Evolutionary conservation across 2,329 filamentous ascomycete genomes (phyloP).

Genomic region (Claviceps quebecensis): DNA sequence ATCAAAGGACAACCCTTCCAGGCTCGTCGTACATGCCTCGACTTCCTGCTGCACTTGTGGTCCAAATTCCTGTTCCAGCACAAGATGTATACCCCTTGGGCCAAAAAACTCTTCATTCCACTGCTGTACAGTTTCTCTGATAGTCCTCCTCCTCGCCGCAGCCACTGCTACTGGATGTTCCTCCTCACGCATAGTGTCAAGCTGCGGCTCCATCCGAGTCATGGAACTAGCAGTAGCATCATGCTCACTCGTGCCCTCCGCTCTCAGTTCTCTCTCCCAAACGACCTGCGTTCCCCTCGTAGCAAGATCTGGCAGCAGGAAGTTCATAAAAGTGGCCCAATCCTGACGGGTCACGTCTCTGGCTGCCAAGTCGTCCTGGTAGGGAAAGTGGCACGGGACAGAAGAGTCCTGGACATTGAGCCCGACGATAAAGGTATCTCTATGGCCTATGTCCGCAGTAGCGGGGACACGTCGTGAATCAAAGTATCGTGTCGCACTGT

Average conservation of each 20-base stretch:
- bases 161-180: constrained; percentile 5
- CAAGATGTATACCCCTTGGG: constrained; percentile 33
- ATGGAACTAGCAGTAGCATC: constrained; percentile 8
- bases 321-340: constrained; percentile 46
- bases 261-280: constrained; percentile 33
- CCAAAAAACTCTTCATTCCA: constrained; percentile 46
- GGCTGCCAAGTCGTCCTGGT: constrained; percentile 20
- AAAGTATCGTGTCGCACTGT: constrained; percentile 26
- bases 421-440: constrained; percentile 17
- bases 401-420: constrained; percentile 22
- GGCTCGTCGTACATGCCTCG: constrained; percentile 6
- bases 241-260: constrained; percentile 20
- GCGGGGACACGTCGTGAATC: constrained; percentile 25
- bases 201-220: constrained; percentile 26
- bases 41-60: constrained; percentile 3
- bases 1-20: constrained; percentile 26
- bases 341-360: constrained; percentile 37
- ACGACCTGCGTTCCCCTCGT: constrained; percentile 30
- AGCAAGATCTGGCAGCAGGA: constrained; percentile 36
- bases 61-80: constrained; percentile 12
- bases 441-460: constrained; percentile 6
- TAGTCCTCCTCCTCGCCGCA: constrained; percentile 11
- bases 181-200: constrained; percentile 20
- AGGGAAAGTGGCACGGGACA: constrained; percentile 31
- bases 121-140: constrained; percentile 30